phyloP scores from a whole-genome alignment of 331 rosid species.

The Erythrophleum ivorense region DNA sequence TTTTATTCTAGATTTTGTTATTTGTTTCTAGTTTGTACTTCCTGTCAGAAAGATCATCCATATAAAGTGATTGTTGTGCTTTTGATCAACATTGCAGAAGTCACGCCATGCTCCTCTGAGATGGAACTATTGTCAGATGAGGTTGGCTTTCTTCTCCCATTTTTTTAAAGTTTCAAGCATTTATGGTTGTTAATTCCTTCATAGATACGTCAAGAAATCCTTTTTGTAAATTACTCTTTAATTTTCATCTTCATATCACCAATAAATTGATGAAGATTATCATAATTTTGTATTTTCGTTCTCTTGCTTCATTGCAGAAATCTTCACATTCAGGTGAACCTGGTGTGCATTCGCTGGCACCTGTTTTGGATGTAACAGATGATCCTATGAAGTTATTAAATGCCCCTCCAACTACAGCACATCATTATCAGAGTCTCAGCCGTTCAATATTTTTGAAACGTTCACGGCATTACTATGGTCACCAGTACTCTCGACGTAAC shows the following conservation, averaged over 20 bases:
- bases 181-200: constrained; percentile 8
- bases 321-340: constrained; percentile 56
- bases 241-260: constrained; percentile 21
- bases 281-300: constrained; percentile 13
- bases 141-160: constrained; percentile 57
- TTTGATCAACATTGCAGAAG: constrained; percentile 54
- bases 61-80: constrained; percentile 26
- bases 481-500: constrained; percentile 87
- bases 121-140: constrained; percentile 81
- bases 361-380: constrained; percentile 62
- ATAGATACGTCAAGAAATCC: background rate
- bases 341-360: constrained; percentile 44
- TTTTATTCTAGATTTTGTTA: background rate
- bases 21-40: constrained; percentile 22
- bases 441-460: constrained; percentile 77
- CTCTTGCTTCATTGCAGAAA: constrained; percentile 41
- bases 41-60: constrained; percentile 2
- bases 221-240: constrained; percentile 10
- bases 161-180: background rate
- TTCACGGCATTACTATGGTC: constrained; percentile 79
- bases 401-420: constrained; percentile 49
- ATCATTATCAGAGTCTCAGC: constrained; percentile 71
- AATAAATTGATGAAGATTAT: constrained; percentile 2
- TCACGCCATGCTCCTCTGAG: constrained; percentile 63
- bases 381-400: constrained; percentile 59